Conservation (phyloP, 192 early-diverging fungal genomes). For the Podila clonocystis region DNA sequence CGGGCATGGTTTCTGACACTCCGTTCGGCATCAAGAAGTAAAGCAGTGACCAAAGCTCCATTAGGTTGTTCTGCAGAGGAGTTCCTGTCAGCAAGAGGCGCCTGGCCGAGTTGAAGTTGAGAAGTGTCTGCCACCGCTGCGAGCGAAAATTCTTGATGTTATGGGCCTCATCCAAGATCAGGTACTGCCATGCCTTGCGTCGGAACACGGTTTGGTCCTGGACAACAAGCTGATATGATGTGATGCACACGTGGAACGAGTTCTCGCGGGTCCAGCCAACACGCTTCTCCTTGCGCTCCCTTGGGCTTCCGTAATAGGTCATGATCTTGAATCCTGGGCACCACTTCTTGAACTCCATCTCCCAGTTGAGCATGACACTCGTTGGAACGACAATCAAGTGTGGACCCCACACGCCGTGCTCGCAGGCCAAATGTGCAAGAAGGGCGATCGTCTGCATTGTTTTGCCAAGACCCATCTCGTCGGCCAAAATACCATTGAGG, state of each 20-base stretch:
- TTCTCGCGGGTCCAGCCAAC: slow-evolving; percentile 69
- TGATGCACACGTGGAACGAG: slow-evolving; percentile 72
- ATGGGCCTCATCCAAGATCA: slow-evolving; percentile 77
- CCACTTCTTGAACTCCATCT: slow-evolving; percentile 77
- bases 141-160: slow-evolving; percentile 83
- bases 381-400: slow-evolving; percentile 84
- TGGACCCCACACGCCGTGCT: slow-evolving; percentile 68
- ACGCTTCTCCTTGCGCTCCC: slow-evolving; percentile 71
- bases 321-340: slow-evolving; percentile 77
- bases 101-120: slow-evolving; percentile 71
- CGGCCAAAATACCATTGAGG: slow-evolving; percentile 78
- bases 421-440: slow-evolving; percentile 73
- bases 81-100: slow-evolving; percentile 87
- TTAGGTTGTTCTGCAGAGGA: slow-evolving; percentile 87
- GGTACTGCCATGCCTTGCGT: slow-evolving; percentile 72
- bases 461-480: slow-evolving; percentile 76
- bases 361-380: slow-evolving; percentile 83
- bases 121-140: slow-evolving; percentile 78
- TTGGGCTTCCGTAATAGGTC: slow-evolving; percentile 78
- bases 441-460: slow-evolving; percentile 75
- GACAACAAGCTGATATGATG: slow-evolving; percentile 69
- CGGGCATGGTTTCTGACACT: slow-evolving; percentile 64
- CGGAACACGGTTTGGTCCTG: slow-evolving; percentile 66
- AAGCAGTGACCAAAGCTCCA: slow-evolving; percentile 88
- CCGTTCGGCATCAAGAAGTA: slow-evolving; percentile 88